phyloP scores from a whole-genome alignment of 108 stramenopile species.

The Cylindrotheca closterium region DNA sequence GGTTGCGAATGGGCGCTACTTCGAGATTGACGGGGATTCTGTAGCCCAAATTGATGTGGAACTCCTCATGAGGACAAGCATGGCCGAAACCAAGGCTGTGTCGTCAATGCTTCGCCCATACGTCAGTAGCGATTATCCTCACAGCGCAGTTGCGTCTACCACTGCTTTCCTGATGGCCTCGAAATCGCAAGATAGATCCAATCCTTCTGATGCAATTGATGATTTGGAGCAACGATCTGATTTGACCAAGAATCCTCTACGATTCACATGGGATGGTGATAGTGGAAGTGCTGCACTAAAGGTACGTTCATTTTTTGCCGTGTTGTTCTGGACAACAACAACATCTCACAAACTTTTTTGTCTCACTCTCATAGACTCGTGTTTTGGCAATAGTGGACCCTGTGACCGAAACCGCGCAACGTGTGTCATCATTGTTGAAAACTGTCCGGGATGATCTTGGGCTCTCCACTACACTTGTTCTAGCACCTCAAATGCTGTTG shows the following conservation, averaged over 20 bases:
- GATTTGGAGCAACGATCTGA: constrained; percentile 17
- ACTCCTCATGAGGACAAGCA: constrained; percentile 49
- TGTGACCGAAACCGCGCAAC: constrained; percentile 83
- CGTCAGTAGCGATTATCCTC: constrained; percentile 16
- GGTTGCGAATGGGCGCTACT: constrained; percentile 54
- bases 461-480: constrained; percentile 60
- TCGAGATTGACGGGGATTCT: constrained; percentile 27
- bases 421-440: constrained; percentile 75
- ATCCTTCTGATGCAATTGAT: constrained; percentile 3
- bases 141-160: constrained; percentile 29
- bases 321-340: too few relatives aligned
- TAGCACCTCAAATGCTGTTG: constrained; percentile 62
- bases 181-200: constrained; percentile 7
- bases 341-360: too few relatives aligned
- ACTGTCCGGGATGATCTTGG: constrained; percentile 77
- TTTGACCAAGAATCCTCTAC: constrained; percentile 48
- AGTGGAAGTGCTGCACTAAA: constrained; percentile 6
- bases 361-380: constrained; percentile 5
- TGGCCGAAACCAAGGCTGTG: constrained; percentile 43
- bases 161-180: constrained; percentile 33
- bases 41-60: constrained; percentile 56
- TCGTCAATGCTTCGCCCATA: constrained; percentile 40
- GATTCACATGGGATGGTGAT: constrained; percentile 59
- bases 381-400: constrained; percentile 89
- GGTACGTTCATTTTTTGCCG: too few relatives aligned